These are phyloP conservation scores for Torulaspora globosa DNA, from an alignment of 1,139 yeast genomes.

Conservation along the genomic window DNA sequence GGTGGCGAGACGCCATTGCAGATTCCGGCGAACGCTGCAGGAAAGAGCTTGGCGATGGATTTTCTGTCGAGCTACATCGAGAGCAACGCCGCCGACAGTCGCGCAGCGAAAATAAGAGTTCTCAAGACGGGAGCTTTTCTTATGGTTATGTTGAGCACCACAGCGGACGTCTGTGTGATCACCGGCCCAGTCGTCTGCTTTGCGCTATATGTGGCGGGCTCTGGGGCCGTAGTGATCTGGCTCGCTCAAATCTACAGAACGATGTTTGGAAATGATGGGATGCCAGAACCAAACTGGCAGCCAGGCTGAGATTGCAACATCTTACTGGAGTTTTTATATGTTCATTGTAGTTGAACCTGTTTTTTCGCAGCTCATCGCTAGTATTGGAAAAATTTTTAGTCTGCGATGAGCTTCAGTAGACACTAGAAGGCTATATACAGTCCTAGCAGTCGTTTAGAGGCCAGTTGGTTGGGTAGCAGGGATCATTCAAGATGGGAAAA, in stretches of 20 bases:
- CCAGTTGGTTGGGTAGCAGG: background rate
- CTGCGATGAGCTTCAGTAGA: constrained; percentile 11
- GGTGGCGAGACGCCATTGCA: too few relatives aligned
- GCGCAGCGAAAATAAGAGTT: constrained; percentile 10
- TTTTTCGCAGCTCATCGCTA: constrained; percentile 10
- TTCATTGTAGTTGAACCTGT: background rate
- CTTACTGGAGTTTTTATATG: background rate
- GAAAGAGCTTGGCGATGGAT: too few relatives aligned
- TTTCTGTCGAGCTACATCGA: background rate
- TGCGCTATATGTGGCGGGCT: constrained; percentile 14
- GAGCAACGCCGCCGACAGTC: background rate
- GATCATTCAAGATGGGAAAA: constrained; percentile 55
- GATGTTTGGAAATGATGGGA: constrained; percentile 4
- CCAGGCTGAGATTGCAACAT: background rate
- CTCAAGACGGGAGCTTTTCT: constrained; percentile 13
- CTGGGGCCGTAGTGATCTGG: constrained; percentile 15
- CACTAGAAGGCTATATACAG: background rate
- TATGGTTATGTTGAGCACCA: constrained; percentile 14
- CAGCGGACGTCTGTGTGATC: constrained; percentile 14
- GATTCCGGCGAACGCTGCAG: too few relatives aligned
- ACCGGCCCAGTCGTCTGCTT: constrained; percentile 12
- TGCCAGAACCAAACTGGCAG: background rate
- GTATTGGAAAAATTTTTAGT: constrained; percentile 13
- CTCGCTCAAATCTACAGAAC: constrained; percentile 8
- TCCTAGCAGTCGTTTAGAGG: background rate